Evolutionary conservation across 345 rosid species (phyloP).

Genomic region (Dimocarpus longan): DNA sequence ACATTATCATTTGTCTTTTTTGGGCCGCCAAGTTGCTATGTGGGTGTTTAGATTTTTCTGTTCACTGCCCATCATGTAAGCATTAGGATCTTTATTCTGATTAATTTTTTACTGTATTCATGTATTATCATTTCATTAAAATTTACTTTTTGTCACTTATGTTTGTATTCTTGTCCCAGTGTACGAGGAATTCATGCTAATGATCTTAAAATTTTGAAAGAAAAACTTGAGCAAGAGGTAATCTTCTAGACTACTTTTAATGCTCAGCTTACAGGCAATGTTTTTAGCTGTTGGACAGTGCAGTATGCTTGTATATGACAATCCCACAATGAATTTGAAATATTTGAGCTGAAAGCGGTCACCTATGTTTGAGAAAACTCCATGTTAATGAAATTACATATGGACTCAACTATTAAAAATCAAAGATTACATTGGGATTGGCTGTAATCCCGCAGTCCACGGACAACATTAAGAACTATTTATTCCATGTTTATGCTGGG

Average conservation of each 20-base stretch:
- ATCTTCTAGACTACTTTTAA: constrained; percentile 6
- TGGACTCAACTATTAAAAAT: neutral
- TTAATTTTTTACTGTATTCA: neutral
- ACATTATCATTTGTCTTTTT: neutral
- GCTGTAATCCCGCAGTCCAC: no score
- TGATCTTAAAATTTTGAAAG: constrained; percentile 79
- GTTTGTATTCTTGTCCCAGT: constrained; percentile 41
- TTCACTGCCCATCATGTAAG: neutral
- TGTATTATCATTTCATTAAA: neutral
- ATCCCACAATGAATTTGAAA: neutral
- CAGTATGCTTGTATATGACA: neutral
- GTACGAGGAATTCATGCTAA: constrained; percentile 70
- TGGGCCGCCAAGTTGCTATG: neutral
- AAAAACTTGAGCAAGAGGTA: constrained; percentile 94
- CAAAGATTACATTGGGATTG: neutral
- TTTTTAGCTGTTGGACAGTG: neutral
- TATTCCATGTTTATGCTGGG: neutral
- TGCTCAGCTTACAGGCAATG: neutral
- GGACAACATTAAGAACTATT: neutral
- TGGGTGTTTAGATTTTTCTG: neutral
- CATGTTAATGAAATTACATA: neutral
- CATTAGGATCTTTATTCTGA: neutral
- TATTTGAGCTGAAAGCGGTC: neutral
- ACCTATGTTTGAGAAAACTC: neutral
- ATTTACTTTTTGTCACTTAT: constrained; percentile 9